Percentiles rank a stretch among this genome's conserved stretches.
phyloP scores from a whole-genome alignment of 345 rosid genomes.

The Nephelium lappaceum region DNA sequence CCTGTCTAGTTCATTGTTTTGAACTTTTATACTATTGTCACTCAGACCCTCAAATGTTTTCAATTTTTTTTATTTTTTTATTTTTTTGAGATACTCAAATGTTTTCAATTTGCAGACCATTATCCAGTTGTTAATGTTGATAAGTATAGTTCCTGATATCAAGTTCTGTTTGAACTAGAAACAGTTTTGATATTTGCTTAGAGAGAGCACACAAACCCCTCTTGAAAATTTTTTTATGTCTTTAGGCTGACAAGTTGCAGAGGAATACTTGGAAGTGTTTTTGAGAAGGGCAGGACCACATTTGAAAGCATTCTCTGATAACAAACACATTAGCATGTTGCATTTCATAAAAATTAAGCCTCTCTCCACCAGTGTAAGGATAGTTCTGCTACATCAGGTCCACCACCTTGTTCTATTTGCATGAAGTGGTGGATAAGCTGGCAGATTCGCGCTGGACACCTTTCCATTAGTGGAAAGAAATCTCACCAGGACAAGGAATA shows the following conservation, averaged over 20 bases:
- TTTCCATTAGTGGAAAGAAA: conserved; percentile 46
- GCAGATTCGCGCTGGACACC: conserved; percentile 25
- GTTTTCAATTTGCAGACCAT: neutral
- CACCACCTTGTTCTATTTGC: conserved; percentile 32
- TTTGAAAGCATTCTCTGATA: neutral
- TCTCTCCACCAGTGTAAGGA: conserved; percentile 6
- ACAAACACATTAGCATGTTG: neutral
- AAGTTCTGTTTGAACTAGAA: neutral
- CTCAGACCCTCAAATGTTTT: neutral
- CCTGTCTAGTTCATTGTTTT: neutral
- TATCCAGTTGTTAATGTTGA: neutral
- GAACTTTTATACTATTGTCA: neutral
- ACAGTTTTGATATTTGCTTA: neutral
- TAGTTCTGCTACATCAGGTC: conserved; percentile 23
- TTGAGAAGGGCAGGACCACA: neutral
- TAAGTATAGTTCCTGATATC: no score
- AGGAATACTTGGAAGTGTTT: no score
- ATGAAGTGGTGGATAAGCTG: conserved; percentile 34
- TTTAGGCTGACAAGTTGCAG: neutral
- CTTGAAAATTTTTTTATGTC: no score
- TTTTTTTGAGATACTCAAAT: no score
- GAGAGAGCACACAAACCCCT: neutral
- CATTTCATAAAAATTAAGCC: neutral
- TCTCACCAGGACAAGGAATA: conserved; percentile 15
- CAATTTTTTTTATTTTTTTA: no score